Evolutionary conservation across 805 yeast genomes (phyloP).

Genomic region (Starmera caribaea): DNA sequence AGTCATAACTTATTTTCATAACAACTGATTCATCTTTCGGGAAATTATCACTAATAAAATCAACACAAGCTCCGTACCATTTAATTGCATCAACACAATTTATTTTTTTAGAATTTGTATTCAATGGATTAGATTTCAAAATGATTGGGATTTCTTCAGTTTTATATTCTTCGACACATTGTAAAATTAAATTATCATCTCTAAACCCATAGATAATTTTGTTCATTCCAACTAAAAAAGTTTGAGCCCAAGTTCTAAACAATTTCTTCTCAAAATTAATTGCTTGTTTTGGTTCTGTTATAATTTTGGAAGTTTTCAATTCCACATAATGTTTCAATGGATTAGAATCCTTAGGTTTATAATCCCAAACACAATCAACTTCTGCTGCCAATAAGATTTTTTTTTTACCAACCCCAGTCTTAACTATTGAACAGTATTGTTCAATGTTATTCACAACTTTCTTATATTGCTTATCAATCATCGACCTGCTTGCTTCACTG

Average conservation of each 20-base stretch:
- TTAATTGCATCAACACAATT: constrained; percentile 72
- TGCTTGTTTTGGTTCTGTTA: constrained; percentile 48
- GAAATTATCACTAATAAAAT: constrained; percentile 57
- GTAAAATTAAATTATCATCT: constrained; percentile 56
- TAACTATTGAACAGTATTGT: constrained; percentile 74
- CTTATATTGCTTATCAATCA: constrained; percentile 57
- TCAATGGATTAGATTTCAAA: constrained; percentile 40
- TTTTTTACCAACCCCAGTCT: constrained; percentile 72
- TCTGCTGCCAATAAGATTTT: constrained; percentile 76
- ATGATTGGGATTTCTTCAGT: constrained; percentile 73
- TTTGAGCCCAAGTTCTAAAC: constrained; percentile 85
- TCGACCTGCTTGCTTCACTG: constrained; percentile 53
- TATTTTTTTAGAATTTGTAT: constrained; percentile 35
- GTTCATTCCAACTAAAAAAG: constrained; percentile 81
- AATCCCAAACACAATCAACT: constrained; percentile 86
- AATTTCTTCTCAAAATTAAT: constrained; percentile 66
- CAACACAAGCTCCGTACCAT: constrained; percentile 78
- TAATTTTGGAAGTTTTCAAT: constrained; percentile 58
- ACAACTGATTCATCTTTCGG: constrained; percentile 45
- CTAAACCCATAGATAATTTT: constrained; percentile 79
- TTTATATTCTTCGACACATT: constrained; percentile 61
- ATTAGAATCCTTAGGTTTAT: constrained; percentile 40
- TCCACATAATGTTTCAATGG: constrained; percentile 69
- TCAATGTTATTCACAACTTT: constrained; percentile 58
- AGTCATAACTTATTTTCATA: constrained; percentile 48